Evolutionary conservation across 495 filamentous ascomycete genomes (phyloP).

Genomic region (Podospora australis): DNA sequence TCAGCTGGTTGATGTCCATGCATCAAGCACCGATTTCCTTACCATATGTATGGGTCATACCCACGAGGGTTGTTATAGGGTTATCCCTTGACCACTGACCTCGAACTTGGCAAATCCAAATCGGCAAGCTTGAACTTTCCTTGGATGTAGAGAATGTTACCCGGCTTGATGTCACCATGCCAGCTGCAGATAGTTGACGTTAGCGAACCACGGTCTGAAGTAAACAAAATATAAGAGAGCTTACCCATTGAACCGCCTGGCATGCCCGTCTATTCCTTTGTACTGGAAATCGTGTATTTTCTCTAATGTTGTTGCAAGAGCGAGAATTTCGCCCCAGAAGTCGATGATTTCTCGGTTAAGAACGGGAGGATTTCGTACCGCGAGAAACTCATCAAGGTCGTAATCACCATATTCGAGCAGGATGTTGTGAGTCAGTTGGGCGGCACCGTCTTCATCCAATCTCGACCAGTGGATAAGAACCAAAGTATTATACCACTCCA

Average conservation of each 20-base stretch:
- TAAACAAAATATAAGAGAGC: slow-evolving; percentile 1
- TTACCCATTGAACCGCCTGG: neutral
- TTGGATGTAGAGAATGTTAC: slow-evolving; percentile 33
- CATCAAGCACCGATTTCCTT: neutral
- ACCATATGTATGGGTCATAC: neutral
- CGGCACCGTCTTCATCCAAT: slow-evolving; percentile 6
- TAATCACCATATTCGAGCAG: slow-evolving; percentile 31
- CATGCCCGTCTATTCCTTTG: neutral
- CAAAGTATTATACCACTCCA: slow-evolving; percentile 29
- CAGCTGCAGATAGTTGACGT: slow-evolving; percentile 21
- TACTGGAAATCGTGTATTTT: slow-evolving; percentile 20
- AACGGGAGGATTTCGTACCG: slow-evolving; percentile 22
- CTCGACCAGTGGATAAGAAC: slow-evolving; percentile 10
- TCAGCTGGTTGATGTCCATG: neutral
- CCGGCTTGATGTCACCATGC: slow-evolving; percentile 38
- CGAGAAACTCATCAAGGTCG: slow-evolving; percentile 32
- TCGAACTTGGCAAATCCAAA: slow-evolving; percentile 34
- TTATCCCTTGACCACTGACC: slow-evolving; percentile 6
- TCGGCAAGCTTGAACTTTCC: slow-evolving; percentile 38
- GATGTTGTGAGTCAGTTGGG: slow-evolving; percentile 21
- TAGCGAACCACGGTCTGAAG: neutral
- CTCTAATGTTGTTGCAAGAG: slow-evolving; percentile 28
- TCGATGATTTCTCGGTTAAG: slow-evolving; percentile 21
- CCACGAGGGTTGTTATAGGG: neutral
- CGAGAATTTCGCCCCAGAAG: slow-evolving; percentile 33